Percentiles rank a stretch among this genome's conserved stretches.
These are phyloP conservation scores for Neonectria faginata DNA, from an alignment of 2,329 filamentous ascomycete genomes.

Conservation along the genomic window DNA sequence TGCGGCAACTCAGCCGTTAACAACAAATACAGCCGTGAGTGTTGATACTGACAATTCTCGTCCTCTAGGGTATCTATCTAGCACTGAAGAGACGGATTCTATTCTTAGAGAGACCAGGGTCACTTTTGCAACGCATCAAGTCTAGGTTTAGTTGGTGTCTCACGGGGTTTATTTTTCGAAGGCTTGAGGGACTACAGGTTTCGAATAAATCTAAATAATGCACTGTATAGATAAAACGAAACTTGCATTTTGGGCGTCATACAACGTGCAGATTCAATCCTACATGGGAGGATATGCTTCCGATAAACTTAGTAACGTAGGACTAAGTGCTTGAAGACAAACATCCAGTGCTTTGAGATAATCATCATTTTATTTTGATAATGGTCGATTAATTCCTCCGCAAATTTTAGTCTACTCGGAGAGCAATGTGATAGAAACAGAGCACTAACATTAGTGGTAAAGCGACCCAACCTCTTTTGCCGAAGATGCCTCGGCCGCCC, in stretches of 20 bases:
- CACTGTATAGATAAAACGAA: background rate
- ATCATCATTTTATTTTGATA: background rate
- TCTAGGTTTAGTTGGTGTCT: background rate
- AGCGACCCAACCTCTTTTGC: conserved; percentile 9
- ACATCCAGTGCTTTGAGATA: background rate
- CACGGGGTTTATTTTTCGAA: background rate
- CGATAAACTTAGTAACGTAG: background rate
- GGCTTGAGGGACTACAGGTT: background rate
- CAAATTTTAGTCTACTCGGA: background rate
- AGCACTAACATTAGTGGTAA: conserved; percentile 4
- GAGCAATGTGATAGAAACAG: background rate
- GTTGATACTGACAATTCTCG: background rate
- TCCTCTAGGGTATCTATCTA: background rate
- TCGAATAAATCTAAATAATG: background rate
- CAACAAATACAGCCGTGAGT: background rate
- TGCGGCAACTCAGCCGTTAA: background rate
- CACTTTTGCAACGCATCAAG: background rate
- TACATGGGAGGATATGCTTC: background rate
- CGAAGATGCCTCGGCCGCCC: conserved; percentile 30
- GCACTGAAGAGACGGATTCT: background rate
- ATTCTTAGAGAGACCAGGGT: background rate
- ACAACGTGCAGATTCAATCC: background rate
- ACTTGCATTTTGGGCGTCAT: background rate
- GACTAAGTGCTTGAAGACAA: background rate
- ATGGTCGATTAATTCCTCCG: background rate